A percentile compares a stretch with the other conserved stretches of the same genome.
phyloP scores from a whole-genome alignment of 768 basidiomycete species.

The Tylopilus rubrobrunneus region DNA sequence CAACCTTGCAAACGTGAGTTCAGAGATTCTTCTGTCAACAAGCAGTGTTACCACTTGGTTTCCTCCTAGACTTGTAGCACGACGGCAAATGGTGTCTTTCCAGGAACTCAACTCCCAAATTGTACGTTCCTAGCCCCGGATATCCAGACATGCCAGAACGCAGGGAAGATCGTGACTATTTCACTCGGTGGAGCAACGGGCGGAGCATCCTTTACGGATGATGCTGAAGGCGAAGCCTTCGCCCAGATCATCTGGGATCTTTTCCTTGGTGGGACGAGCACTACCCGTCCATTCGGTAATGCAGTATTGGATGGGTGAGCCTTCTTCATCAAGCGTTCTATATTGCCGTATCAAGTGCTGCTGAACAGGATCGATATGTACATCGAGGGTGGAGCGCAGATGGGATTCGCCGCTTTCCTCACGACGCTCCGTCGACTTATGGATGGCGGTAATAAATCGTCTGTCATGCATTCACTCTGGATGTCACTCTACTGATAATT shows the following conservation, averaged over 20 bases:
- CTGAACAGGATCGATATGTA: constrained; percentile 40
- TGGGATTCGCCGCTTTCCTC: constrained; percentile 31
- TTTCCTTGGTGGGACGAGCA: constrained; percentile 63
- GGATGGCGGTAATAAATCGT: constrained; percentile 26
- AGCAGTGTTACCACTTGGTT: not conserved
- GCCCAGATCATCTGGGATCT: constrained; percentile 65
- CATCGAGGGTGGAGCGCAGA: constrained; percentile 41
- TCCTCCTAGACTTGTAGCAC: constrained; percentile 55
- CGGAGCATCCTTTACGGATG: constrained; percentile 54
- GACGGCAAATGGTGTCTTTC: constrained; percentile 52
- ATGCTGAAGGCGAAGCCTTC: constrained; percentile 54
- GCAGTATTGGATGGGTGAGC: constrained; percentile 70
- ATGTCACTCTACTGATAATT: constrained; percentile 1
- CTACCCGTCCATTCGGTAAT: constrained; percentile 65
- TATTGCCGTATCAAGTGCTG: not conserved
- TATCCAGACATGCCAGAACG: constrained; percentile 61
- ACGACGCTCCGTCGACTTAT: constrained; percentile 29
- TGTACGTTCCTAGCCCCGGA: constrained; percentile 58
- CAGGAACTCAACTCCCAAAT: constrained; percentile 59
- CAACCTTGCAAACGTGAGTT: constrained; percentile 54
- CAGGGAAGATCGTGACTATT: constrained; percentile 58
- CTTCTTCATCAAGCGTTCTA: not conserved
- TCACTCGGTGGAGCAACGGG: constrained; percentile 66
- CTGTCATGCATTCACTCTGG: not conserved
- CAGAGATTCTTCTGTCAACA: not conserved